Base-by-base conservation (phyloP, 371 early-diverging fungal genomes). In the Actinomortierella ambigua region DNA sequence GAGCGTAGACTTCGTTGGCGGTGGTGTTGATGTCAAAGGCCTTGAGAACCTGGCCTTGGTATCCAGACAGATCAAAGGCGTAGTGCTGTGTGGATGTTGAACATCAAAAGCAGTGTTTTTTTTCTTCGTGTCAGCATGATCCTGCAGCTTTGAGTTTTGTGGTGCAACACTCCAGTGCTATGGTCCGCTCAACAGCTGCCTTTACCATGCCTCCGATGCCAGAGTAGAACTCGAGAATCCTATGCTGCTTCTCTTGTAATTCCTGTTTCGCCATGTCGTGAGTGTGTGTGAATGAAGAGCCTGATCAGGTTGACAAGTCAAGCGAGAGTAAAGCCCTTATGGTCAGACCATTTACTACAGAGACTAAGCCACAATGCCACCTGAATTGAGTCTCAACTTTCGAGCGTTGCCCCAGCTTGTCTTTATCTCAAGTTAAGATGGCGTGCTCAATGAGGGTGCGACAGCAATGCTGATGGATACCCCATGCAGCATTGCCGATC, bases 11-110 rank as follows among this genome's bases (percentile, higher is more conserved):
- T 2, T 82, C 81, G 68, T 93, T 93, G 9, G 93, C 91, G 3
- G 88, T 83, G 9, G 84, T 85, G 64, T 93, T 93, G 64, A 94
- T 88, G 68, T 94, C 93, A 52, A 92, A 91, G 2, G 93, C 91
- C 51, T 83, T 83, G 1, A 89, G 62, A 27, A 93, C 83, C 34
- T 90, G 64, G 28, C 81, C 81, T 55, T 83, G 75, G 63, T 85
- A 79, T 11, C 76, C 81, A 29, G 89, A 85, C n/a, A 73, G 64
- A 51, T 75, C 60, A 18, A 91, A 88, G 58, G 90, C 88, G 84
- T 85, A 90, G 80, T 91, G 90, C 92, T 85, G 42, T 23, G 22
- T 5, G 47, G 44, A 55, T 59, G 50, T 9, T 40, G 2, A 8
- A 22, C 1, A 29, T 42, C 14, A 23, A 20, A 14, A 20, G 17